These are phyloP conservation scores for Magnolia officinalis DNA, from an alignment of 164 flowering plant genomes.

Conservation along the genomic window DNA sequence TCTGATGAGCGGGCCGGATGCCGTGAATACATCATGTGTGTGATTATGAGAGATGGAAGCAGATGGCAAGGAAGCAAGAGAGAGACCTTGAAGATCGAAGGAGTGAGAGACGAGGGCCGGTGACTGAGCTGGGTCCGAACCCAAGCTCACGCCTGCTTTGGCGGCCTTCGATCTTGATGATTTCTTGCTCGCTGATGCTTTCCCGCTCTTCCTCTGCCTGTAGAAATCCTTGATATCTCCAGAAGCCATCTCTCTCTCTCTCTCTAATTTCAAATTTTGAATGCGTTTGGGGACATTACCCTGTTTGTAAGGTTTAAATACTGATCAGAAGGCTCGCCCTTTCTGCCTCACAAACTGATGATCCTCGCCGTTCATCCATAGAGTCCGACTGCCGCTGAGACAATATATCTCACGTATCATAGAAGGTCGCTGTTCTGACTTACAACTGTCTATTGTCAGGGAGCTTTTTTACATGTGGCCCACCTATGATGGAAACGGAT, in stretches of 20 bases:
- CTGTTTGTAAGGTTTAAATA: background rate
- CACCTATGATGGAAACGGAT: no score
- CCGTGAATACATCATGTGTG: no score
- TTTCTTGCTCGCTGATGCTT: conserved; percentile 19
- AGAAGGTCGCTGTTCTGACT: no score
- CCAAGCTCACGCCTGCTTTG: conserved; percentile 29
- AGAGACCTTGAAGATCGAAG: conserved; percentile 27
- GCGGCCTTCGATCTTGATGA: background rate
- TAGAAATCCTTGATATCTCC: conserved; percentile 57
- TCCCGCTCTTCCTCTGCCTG: conserved; percentile 57
- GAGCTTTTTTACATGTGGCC: no score
- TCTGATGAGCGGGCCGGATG: no score
- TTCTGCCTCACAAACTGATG: no score
- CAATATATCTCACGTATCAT: no score
- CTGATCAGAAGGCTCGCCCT: no score
- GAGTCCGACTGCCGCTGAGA: no score
- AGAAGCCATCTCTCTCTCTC: conserved; percentile 38
- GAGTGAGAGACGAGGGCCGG: conserved; percentile 45
- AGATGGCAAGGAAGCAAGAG: background rate
- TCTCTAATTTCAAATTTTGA: conserved; percentile 22
- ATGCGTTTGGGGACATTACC: background rate
- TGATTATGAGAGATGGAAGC: background rate
- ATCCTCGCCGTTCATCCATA: no score
- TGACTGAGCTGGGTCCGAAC: conserved; percentile 44
- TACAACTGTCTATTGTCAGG: no score